Conservation (phyloP, 768 basidiomycete genomes). For the Serendipita sp. region DNA sequence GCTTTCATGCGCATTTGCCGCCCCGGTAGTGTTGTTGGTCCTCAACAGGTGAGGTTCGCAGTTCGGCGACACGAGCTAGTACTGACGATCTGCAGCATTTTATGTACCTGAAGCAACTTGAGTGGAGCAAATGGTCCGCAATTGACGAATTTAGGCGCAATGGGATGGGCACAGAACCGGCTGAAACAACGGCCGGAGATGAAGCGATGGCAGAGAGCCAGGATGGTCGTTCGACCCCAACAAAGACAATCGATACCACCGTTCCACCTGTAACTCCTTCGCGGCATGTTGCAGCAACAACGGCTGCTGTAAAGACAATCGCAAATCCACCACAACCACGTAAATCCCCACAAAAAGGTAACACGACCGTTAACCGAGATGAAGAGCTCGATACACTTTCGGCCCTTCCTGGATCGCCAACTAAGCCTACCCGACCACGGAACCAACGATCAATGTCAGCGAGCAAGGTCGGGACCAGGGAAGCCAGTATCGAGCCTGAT, state of each 20-base stretch:
- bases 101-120: slow-evolving; percentile 84
- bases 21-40: slow-evolving; percentile 84
- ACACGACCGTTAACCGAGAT: slow-evolving; percentile 18
- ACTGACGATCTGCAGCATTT: slow-evolving; percentile 38
- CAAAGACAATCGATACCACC: slow-evolving; percentile 15
- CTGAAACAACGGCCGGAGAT: slow-evolving; percentile 53
- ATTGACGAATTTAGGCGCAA: slow-evolving; percentile 54
- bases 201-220: slow-evolving; percentile 23
- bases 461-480: not conserved
- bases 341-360: slow-evolving; percentile 46
- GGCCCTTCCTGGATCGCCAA: slow-evolving; percentile 36
- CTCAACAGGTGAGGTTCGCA: slow-evolving; percentile 39
- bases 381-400: slow-evolving; percentile 39
- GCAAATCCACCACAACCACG: slow-evolving; percentile 69
- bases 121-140: slow-evolving; percentile 89
- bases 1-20: slow-evolving; percentile 97
- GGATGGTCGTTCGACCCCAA: slow-evolving; percentile 12
- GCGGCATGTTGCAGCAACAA: slow-evolving; percentile 52
- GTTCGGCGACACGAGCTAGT: not conserved
- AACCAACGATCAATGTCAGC: not conserved
- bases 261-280: slow-evolving; percentile 69
- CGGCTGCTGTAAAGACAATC: slow-evolving; percentile 54
- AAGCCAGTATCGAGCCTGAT: not conserved
- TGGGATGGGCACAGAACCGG: slow-evolving; percentile 66
- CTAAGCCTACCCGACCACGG: slow-evolving; percentile 19